Evolutionary conservation across 768 basidiomycete genomes (phyloP), one percentile per base, ranked within the genome.

Genomic region (Boletus barrowsii): DNA sequence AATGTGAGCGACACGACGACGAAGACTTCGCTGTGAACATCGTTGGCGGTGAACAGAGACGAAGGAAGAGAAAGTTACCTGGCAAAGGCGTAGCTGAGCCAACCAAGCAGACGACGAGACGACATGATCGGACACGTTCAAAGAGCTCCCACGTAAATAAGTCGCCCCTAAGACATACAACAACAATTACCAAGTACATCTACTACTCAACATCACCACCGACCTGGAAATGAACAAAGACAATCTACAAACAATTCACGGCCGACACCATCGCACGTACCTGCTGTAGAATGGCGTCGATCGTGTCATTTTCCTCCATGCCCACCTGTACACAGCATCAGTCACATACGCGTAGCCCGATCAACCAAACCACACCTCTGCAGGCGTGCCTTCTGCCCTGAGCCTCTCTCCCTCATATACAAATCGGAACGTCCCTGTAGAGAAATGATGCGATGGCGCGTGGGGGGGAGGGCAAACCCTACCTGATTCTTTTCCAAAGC

Each of bases 71-170:
- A 15, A 24, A 24, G 5, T 43, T 57, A 86, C 89, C 89, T 89
- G 1, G 90, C 90, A 63, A 92, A 93, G 0, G 89, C 89, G 63
- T 93, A 93, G 59, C 84, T 85, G 53, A 91, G 74, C 90, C 90
- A 93, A 42, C 90, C 90, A 47, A 79, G 75, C 7, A 90, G 75
- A 26, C 73, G 74, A 47, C 57, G 67, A 14, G 43, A 49, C 35
- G 20, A 47, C 63, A 60, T 62, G 24, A 32, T 49, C n/a, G 43
- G 4, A 42, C 11, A 20, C 26, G 45, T 43, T 33, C 47, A 50
- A 50, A 50, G 24, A n/a, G 20, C 30, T 56, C 49, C 51, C 49
- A 60, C 54, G 49, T 35, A 46, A 4, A 18, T 20, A 37, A 15
- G 29, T 24, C 22, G 8, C 49, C 49, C 49, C 47, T 48, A n/a